A percentile compares a stretch with the other conserved stretches of the same genome.
These are phyloP conservation scores for Colletotrichum caudatum DNA, from an alignment of 2,329 filamentous ascomycete genomes.

Conservation along the genomic window DNA sequence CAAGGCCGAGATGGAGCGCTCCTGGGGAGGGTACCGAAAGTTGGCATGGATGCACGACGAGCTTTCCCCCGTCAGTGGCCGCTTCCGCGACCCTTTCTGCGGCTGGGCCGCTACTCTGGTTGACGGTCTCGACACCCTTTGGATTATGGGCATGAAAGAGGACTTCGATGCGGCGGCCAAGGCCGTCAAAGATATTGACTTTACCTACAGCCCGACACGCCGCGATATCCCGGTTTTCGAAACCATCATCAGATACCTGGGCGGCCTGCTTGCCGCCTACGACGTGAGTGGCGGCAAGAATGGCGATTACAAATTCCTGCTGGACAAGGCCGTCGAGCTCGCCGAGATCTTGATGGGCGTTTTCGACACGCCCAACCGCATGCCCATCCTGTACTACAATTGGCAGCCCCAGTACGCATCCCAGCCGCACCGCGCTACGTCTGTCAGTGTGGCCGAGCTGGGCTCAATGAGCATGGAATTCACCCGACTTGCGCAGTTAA, in stretches of 20 bases:
- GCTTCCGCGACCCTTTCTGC: conserved; percentile 83
- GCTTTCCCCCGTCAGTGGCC: conserved; percentile 77
- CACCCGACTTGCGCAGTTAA: conserved; percentile 88
- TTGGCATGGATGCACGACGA: conserved; percentile 91
- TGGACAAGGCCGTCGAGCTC: conserved; percentile 83
- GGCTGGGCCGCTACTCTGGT: conserved; percentile 92
- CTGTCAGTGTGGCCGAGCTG: conserved; percentile 75
- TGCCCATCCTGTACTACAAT: conserved; percentile 85
- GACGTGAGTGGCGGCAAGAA: conserved; percentile 78
- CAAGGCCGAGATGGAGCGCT: conserved; percentile 78
- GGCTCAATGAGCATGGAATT: conserved; percentile 90
- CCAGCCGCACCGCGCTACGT: conserved; percentile 72
- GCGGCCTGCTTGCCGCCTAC: conserved; percentile 86
- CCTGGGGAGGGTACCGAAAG: conserved; percentile 85
- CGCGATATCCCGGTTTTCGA: conserved; percentile 89
- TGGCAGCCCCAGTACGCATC: conserved; percentile 77
- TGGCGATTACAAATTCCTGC: conserved; percentile 71
- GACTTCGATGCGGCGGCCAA: conserved; percentile 85
- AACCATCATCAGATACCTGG: conserved; percentile 90
- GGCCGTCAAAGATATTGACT: conserved; percentile 81
- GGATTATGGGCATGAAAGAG: conserved; percentile 84
- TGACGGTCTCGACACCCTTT: conserved; percentile 84
- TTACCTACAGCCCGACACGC: conserved; percentile 74
- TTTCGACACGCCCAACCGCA: conserved; percentile 93
- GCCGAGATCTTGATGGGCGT: conserved; percentile 84